A percentile compares a stretch with the other conserved stretches of the same genome.
Evolutionary conservation across 371 early-diverging fungal species (phyloP).

Genomic region (Coemansia sp.): DNA sequence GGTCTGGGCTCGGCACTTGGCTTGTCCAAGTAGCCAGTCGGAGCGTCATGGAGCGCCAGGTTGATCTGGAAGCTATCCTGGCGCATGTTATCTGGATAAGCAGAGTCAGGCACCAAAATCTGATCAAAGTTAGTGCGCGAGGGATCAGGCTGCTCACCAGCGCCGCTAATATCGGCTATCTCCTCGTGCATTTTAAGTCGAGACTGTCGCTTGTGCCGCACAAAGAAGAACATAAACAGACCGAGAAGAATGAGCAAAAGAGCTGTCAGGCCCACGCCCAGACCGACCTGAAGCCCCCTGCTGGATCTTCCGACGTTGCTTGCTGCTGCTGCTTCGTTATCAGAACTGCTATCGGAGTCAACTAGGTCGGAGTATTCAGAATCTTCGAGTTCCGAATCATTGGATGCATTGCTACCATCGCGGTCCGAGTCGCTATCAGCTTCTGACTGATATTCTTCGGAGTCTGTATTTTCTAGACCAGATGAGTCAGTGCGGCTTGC

Average conservation of each 20-base stretch:
- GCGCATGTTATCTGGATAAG: neutral
- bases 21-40: neutral
- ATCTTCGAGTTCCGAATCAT: neutral
- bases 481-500: neutral
- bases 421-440: neutral
- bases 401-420: neutral
- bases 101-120: neutral
- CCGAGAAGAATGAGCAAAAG: neutral
- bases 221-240: neutral
- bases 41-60: neutral
- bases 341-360: neutral
- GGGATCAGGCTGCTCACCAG: neutral
- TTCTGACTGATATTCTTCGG: neutral
- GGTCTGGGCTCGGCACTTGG: neutral
- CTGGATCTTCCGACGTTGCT: neutral
- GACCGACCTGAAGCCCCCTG: constrained; percentile 1
- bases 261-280: constrained; percentile 7
- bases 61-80: neutral
- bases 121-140: neutral
- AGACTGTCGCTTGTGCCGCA: neutral
- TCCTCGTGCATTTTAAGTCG: neutral
- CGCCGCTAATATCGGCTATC: neutral
- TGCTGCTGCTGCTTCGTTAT: neutral
- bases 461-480: neutral
- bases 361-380: neutral